phyloP scores from a whole-genome alignment of 768 basidiomycete genomes.

The Psilocybe azurescens region DNA sequence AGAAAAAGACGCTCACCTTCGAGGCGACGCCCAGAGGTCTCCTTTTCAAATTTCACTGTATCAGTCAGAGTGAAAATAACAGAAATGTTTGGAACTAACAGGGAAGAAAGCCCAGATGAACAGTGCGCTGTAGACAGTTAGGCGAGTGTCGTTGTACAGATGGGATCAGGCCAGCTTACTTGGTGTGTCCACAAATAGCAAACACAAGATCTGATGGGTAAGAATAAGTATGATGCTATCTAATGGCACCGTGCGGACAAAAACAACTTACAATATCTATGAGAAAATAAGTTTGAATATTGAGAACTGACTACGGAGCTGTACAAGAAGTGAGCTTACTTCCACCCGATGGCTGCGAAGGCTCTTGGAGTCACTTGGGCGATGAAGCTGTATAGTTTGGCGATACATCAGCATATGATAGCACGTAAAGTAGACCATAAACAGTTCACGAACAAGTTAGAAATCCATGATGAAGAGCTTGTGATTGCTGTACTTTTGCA shows the following conservation, averaged over 20 bases:
- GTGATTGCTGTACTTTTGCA: constrained; percentile 50
- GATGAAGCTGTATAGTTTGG: constrained; percentile 38
- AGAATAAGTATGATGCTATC: neutral
- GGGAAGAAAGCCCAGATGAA: constrained; percentile 52
- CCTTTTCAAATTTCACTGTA: constrained; percentile 26
- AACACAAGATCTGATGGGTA: constrained; percentile 42
- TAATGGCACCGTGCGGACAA: neutral
- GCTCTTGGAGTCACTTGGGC: constrained; percentile 49
- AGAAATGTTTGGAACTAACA: constrained; percentile 23
- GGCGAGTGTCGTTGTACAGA: neutral
- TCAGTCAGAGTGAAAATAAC: neutral
- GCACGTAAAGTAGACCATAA: neutral
- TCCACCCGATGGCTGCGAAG: constrained; percentile 46
- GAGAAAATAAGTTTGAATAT: neutral
- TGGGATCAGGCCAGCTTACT: constrained; percentile 28
- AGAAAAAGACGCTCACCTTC: constrained; percentile 33
- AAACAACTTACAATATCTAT: neutral
- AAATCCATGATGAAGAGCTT: constrained; percentile 49
- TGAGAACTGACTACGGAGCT: neutral
- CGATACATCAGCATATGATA: neutral
- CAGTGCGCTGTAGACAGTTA: constrained; percentile 30
- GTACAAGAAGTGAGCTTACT: constrained; percentile 29
- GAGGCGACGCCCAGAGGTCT: constrained; percentile 48
- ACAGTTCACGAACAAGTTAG: constrained; percentile 40
- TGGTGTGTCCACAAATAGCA: constrained; percentile 50